Base-by-base conservation (phyloP, 1,284 basidiomycete genomes). In the Fistulina hepatica region DNA sequence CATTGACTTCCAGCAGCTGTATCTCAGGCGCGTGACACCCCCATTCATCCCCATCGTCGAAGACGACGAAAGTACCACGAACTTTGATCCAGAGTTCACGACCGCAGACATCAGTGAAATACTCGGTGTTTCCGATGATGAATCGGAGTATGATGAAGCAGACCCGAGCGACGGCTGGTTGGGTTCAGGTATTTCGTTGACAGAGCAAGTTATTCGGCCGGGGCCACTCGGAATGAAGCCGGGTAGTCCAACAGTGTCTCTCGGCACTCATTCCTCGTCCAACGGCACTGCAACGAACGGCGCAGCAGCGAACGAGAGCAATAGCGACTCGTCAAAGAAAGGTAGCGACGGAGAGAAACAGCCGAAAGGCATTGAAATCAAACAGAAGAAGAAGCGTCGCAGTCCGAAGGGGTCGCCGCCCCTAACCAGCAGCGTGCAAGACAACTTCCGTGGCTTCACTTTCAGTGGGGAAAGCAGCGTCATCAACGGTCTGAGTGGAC, bases 61-160 rank as follows among this genome's bases (percentile, higher is more conserved):
- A 57, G 95, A 91, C 19, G 95, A 99, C 67, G 95, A 99, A 62
- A 91, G 84, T 17, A 92, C 92, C 21, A 82, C 83, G 49, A 97
- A 97, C 68, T 99, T 99, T 57, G 95, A 99, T 58, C 88, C 91
- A 27, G 93, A 97, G 61, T 99, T 99, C 60, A 99, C 95, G 6
- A 74, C 75, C 25, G 83, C 88, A 11, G 81, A 92, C 56, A 64
- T 95, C 44, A 67, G 73, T 21, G 76, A 84, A 31, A 31, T 31
- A 5, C 66, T 77, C 21, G 83, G 79, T n/a, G 62, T 70, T 22
- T 67, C 67, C 34, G 65, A 75, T 47, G 65, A 72, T 35, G 72
- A 78, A 28, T 65, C 65, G 42, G 59, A 64, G 36, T 46, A 62
- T 4, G 67, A 85, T 48, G 83, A 84, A 48, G 74, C 77, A 49